These are phyloP conservation scores for Lodderomyces orthopsilosis DNA, from an alignment of 1,139 yeast species.

Conservation along the genomic window DNA sequence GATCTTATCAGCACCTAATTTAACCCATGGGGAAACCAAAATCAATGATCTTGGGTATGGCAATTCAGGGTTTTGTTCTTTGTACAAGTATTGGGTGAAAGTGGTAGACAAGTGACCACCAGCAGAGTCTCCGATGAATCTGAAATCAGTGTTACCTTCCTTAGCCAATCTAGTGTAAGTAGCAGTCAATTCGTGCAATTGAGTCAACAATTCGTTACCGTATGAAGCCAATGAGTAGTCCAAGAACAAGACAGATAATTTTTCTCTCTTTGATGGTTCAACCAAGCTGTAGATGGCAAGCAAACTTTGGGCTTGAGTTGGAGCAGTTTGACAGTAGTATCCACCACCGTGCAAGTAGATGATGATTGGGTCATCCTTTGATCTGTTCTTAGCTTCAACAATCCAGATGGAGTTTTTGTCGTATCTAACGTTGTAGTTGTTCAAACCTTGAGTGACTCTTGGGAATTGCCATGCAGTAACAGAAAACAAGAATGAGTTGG, in stretches of 20 bases:
- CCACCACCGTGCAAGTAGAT: constrained; percentile 46
- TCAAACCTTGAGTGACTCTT: constrained; percentile 15
- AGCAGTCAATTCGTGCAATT: constrained; percentile 31
- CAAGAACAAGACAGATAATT: constrained; percentile 32
- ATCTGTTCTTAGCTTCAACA: constrained; percentile 27
- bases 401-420: constrained; percentile 37
- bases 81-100: constrained; percentile 27
- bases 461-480: constrained; percentile 6
- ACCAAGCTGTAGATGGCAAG: constrained; percentile 29
- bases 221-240: constrained; percentile 38
- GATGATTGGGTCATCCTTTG: constrained; percentile 32
- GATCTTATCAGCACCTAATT: constrained; percentile 11
- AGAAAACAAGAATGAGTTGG: constrained; percentile 9
- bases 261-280: constrained; percentile 23
- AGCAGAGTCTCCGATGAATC: constrained; percentile 41
- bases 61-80: constrained; percentile 11
- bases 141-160: constrained; percentile 27
- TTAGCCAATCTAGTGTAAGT: constrained; percentile 27
- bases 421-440: constrained; percentile 33
- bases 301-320: constrained; percentile 31
- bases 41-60: constrained; percentile 32
- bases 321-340: constrained; percentile 33
- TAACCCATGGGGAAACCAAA: constrained; percentile 42
- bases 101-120: constrained; percentile 38
- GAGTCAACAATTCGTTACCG: constrained; percentile 35